Percentiles rank a stretch among this genome's conserved stretches.
Conservation (phyloP, 2,329 filamentous ascomycete species). For the Aspergillus ochraceoroseus region DNA sequence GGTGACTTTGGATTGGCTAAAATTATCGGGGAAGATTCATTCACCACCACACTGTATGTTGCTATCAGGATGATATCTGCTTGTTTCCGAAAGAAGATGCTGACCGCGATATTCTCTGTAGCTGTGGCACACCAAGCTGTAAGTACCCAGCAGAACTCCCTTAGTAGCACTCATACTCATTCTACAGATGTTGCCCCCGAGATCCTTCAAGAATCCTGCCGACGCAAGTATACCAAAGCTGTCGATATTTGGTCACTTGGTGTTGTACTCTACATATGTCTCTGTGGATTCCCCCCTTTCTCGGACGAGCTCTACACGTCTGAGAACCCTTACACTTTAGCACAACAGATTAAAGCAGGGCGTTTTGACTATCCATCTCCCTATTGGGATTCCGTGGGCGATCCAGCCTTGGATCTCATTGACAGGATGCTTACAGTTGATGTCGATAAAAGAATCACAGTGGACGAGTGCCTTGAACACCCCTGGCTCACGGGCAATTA, state of each 20-base stretch:
- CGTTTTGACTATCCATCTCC: constrained; percentile 92
- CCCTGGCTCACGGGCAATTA: constrained; percentile 71
- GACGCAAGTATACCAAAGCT: constrained; percentile 86
- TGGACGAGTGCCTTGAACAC: constrained; percentile 86
- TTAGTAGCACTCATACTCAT: constrained; percentile 14
- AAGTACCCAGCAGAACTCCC: constrained; percentile 30
- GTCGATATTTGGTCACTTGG: constrained; percentile 96
- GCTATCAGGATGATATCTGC: neutral
- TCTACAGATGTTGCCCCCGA: constrained; percentile 78
- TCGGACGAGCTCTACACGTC: constrained; percentile 81
- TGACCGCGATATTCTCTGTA: constrained; percentile 25
- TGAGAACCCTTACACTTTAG: constrained; percentile 80
- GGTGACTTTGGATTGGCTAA: constrained; percentile 97
- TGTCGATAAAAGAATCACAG: constrained; percentile 72
- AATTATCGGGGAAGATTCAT: constrained; percentile 97
- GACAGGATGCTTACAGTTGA: constrained; percentile 92
- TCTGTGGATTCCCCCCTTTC: constrained; percentile 95
- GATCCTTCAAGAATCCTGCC: constrained; percentile 74
- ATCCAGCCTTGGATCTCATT: constrained; percentile 85
- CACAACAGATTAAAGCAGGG: constrained; percentile 83
- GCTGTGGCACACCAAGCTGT: constrained; percentile 87
- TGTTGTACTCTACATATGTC: constrained; percentile 95
- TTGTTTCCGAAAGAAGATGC: neutral
- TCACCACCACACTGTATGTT: constrained; percentile 80
- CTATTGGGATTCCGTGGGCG: constrained; percentile 87